Evolutionary conservation across 495 filamentous ascomycete genomes (phyloP), one percentile per base, ranked within the genome.

Genomic region (Daldinia loculata): DNA sequence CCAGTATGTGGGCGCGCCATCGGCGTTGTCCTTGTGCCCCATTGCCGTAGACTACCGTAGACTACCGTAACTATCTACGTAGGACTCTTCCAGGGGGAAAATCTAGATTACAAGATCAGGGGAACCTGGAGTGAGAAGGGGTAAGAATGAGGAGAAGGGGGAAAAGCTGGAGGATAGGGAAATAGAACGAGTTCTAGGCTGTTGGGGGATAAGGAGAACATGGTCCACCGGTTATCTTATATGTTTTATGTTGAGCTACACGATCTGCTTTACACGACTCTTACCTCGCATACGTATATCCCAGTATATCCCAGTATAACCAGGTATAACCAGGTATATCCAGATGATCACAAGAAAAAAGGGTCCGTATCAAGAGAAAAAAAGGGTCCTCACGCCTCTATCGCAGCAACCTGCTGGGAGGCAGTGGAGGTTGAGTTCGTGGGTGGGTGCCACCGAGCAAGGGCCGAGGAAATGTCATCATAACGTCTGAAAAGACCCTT

Each of bases 401-500:
- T 48, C 48, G 36, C 45, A 27, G 27, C 56, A 61, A 53, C 39
- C 36, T 45, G 69, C 50, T 51, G 12, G 32, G 22, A 12, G 17
- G 19, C 38, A 27, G 38, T 29, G 41, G 34, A 12, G 30, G 43
- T 60, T 48, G 29, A 61, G 38, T 22, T 51, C 36, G 59, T 41
- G 53, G 64, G 69, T 72, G 69, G 69, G 48, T 67, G 64, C 39
- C 60, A 71, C 69, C 69, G 69, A 72, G 64, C 69, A 72, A 72
- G 60, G 69, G 48, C 69, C 69, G 69, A 72, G 64, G 17, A 24
- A 63, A 72, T 72, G 64, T 72, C 64, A 68, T 72, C 69, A 72
- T 72, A 63, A 50, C 48, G 52, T 45, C 29, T 72, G 55, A 67
- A 52, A 32, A 11, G 48, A 17, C 38, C 55, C 55, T 52, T 51